Evolutionary conservation across 2,329 filamentous ascomycete genomes (phyloP).

Genomic region (Talaromyces sp.): DNA sequence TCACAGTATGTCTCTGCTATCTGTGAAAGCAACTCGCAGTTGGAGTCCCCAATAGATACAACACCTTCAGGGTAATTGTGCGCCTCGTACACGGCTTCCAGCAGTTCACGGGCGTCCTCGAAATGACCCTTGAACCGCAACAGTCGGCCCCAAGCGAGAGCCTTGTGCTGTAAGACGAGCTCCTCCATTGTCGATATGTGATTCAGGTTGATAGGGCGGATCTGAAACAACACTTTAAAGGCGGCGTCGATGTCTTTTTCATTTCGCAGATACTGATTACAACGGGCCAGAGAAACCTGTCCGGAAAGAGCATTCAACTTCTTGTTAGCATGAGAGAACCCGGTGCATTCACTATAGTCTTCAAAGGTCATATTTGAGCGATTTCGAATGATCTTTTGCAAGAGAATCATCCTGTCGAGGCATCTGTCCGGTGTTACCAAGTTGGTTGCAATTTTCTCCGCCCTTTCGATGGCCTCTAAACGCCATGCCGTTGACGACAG

Average conservation of each 20-base stretch:
- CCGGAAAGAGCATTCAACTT: conserved; percentile 3
- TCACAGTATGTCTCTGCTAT: conserved; percentile 9
- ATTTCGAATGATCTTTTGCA: not conserved
- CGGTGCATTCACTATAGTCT: not conserved
- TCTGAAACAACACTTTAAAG: not conserved
- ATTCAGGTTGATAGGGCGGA: not conserved
- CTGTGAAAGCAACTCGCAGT: conserved; percentile 9
- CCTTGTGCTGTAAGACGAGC: conserved; percentile 11
- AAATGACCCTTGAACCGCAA: conserved; percentile 10
- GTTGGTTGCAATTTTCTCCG: conserved; percentile 4
- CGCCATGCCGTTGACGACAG: conserved; percentile 1
- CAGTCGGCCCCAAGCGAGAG: not conserved
- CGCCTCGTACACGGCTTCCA: conserved; percentile 11
- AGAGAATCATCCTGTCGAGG: conserved; percentile 2
- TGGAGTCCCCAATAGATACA: not conserved
- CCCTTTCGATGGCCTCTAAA: not conserved
- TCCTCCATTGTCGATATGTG: conserved; percentile 14
- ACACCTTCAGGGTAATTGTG: conserved; percentile 5
- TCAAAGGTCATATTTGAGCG: not conserved
- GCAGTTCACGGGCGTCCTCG: conserved; percentile 6
- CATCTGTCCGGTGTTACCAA: conserved; percentile 2
- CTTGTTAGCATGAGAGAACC: not conserved
- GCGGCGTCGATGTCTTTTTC: not conserved
- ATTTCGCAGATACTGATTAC: not conserved
- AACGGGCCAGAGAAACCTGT: not conserved